A percentile compares a stretch with the other conserved stretches of the same genome.
These are phyloP conservation scores for Suhomyces guaymorum DNA, from an alignment of 1,139 yeast genomes.

Conservation along the genomic window DNA sequence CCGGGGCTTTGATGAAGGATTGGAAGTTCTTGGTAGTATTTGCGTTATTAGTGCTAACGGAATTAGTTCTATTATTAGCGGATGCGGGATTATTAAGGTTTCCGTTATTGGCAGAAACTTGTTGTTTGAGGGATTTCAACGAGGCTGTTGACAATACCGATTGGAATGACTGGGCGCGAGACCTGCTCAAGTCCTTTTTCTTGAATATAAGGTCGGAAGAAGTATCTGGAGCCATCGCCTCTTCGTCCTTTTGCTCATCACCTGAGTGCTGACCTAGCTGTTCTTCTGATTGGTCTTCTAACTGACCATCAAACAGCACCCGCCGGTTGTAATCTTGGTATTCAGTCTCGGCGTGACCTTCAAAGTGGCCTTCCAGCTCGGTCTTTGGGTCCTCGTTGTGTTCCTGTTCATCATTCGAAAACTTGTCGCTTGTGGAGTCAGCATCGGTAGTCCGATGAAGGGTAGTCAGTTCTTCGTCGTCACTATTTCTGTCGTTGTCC, in stretches of 20 bases:
- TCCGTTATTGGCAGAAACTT: conserved; percentile 16
- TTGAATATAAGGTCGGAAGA: conserved; percentile 45
- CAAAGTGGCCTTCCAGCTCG: not conserved
- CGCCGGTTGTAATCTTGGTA: too few species aligned
- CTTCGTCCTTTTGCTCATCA: conserved; percentile 10
- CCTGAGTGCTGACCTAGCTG: conserved; percentile 2
- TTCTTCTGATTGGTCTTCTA: conserved; percentile 1
- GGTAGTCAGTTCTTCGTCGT: conserved; percentile 1
- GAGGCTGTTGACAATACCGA: conserved; percentile 66
- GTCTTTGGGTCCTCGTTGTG: not conserved
- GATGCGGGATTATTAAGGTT: conserved; percentile 11
- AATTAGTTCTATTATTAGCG: conserved; percentile 26
- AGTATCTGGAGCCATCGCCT: conserved; percentile 6
- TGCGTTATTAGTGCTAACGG: conserved; percentile 17
- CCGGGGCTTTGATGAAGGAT: conserved; percentile 52
- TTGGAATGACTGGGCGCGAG: conserved; percentile 62
- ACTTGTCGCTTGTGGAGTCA: conserved; percentile 6
- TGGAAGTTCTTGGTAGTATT: conserved; percentile 39
- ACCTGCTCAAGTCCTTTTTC: conserved; percentile 52
- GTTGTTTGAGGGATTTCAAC: conserved; percentile 47
- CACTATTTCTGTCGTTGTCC: conserved; percentile 2
- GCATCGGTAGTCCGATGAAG: not conserved
- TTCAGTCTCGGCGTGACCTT: too few species aligned
- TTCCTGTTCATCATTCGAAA: not conserved
- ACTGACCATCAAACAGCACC: conserved; percentile 5